phyloP scores from a whole-genome alignment of 441 rosid genomes.

The Syzygium syzygioides region DNA sequence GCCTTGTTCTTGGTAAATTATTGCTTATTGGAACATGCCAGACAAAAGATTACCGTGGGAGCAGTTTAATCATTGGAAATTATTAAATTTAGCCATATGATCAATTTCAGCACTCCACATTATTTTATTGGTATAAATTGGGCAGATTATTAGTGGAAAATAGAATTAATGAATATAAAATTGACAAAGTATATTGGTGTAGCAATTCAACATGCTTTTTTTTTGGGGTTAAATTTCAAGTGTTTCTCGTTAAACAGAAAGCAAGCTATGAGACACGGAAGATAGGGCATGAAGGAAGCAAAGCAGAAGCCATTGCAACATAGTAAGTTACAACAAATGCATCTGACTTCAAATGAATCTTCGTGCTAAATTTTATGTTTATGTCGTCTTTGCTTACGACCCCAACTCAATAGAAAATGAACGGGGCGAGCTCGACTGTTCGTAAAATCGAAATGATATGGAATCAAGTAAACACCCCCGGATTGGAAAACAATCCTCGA shows the following conservation, averaged over 20 bases:
- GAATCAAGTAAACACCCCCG: accelerated
- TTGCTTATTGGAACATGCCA: neutral
- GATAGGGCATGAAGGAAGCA: neutral
- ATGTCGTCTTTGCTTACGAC: accelerated
- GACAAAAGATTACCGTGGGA: neutral
- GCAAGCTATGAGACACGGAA: neutral
- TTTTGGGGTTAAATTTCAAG: neutral
- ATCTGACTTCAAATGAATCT: neutral
- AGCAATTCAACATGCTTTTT: neutral
- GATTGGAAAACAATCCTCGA: neutral
- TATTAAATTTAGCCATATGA: neutral
- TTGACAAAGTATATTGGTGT: neutral
- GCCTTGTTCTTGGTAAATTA: neutral
- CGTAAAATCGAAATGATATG: neutral
- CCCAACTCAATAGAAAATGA: neutral
- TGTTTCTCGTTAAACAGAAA: neutral
- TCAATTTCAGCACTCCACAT: neutral
- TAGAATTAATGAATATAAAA: neutral
- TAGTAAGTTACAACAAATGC: neutral
- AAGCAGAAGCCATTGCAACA: neutral
- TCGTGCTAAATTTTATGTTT: accelerated
- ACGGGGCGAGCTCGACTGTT: accelerated
- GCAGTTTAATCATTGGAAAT: neutral
- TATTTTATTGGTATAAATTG: neutral
- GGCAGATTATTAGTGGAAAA: neutral